Evolutionary conservation across 2,329 filamentous ascomycete genomes (phyloP).

Genomic region (Hypoxylon sp.): DNA sequence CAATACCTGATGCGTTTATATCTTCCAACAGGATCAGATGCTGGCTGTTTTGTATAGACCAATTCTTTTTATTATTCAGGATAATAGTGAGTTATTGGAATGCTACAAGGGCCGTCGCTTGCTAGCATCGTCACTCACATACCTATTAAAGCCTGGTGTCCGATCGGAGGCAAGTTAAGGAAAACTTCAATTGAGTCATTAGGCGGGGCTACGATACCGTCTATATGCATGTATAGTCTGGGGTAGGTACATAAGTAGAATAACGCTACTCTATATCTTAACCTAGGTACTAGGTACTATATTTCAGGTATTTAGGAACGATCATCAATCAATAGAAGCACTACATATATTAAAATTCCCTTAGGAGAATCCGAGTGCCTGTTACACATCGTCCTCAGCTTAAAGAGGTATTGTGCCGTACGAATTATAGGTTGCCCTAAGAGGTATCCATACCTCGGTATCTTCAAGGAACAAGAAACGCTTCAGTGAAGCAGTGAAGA

Average conservation of each 20-base stretch:
- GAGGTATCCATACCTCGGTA: slow-evolving; percentile 5
- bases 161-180: slow-evolving; percentile 44
- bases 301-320: not conserved
- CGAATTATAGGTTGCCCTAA: slow-evolving; percentile 8
- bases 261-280: no score
- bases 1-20: not conserved
- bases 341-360: not conserved
- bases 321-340: not conserved
- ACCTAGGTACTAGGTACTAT: not conserved
- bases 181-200: slow-evolving; percentile 46
- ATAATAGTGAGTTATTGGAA: slow-evolving; percentile 28
- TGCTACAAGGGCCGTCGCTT: slow-evolving; percentile 8
- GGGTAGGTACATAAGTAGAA: slow-evolving; percentile 4
- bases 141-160: slow-evolving; percentile 32
- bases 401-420: slow-evolving; percentile 19
- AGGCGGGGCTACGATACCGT: slow-evolving; percentile 26
- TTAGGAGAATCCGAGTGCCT: not conserved
- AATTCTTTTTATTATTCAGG: not conserved
- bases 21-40: not conserved
- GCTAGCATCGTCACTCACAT: slow-evolving; percentile 20
- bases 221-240: slow-evolving; percentile 22
- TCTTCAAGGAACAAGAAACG: no score
- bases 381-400: slow-evolving; percentile 7
- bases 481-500: not conserved
- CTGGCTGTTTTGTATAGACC: slow-evolving; percentile 5